Evolutionary conservation across 2,329 filamentous ascomycete species (phyloP), one percentile per base, ranked within the genome.

Genomic region (Hymenoscyphus fraxineus): DNA sequence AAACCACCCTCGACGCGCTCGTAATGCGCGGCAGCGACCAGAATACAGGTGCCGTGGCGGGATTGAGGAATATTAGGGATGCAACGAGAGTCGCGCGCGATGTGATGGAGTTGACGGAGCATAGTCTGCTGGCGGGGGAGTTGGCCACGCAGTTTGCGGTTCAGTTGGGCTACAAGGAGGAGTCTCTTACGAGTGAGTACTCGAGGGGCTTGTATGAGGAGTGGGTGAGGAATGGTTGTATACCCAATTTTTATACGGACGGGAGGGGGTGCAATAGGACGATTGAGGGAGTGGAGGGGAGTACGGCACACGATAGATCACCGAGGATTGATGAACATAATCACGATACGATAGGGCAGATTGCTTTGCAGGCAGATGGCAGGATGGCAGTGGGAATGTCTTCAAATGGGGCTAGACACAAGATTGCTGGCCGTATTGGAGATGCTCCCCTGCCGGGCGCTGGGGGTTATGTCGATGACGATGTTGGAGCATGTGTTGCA

Each of bases 301-400:
- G 13, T 3, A 12, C 19, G 44, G 15, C 7, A 27, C 2, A 2
- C 6, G 19, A 27, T 3, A 6, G n/a, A 13, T 44, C 31, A 59
- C 58, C 19, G 39, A 35, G 13, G n/a, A n/a, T 59, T 2, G 38
- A 59, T n/a, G 58, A 59, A 41, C 58, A 59, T 59, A 59, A 59
- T 13, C 58, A 59, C 38, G 58, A 59, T 44, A 59, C 58, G 27
- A 59, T 59, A 27, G 58, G 58, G 32, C 58, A 59, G 38, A 59
- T 59, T 44, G 58, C 58, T 40, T 31, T 59, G 9, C 58, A 59
- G 38, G 6, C 32, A 6, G 58, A 59, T 22, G 58, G 58, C 12
- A 59, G 58, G 41, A 59, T 59, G 58, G 58, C 58, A 12, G 38
- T 59, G 19, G 58, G 58, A 5, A 59, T 59, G 38, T 59, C 58